phyloP scores from a whole-genome alignment of 2,329 filamentous ascomycete genomes.

The Fusarium sp. region DNA sequence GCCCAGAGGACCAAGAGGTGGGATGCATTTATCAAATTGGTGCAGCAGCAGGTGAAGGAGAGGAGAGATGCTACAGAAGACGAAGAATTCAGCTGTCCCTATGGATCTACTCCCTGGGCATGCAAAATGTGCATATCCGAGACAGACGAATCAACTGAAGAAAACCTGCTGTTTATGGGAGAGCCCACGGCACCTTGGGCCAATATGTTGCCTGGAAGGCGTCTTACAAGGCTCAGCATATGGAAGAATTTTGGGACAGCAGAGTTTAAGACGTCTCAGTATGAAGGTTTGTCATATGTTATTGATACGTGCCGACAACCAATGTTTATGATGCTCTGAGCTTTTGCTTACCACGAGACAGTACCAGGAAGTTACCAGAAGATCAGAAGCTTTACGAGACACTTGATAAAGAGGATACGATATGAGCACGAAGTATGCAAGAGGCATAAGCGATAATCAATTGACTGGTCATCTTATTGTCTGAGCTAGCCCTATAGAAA shows the following conservation, averaged over 20 bases:
- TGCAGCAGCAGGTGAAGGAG: neutral
- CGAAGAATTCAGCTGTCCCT: neutral
- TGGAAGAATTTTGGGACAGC: neutral
- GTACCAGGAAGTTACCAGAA: neutral
- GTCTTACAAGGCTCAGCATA: neutral
- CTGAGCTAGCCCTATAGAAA: neutral
- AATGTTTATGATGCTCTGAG: conserved; percentile 28
- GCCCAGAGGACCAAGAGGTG: neutral
- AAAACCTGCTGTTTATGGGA: neutral
- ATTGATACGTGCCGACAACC: conserved; percentile 18
- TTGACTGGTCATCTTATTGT: neutral
- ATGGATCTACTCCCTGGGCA: conserved; percentile 15
- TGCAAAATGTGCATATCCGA: conserved; percentile 4
- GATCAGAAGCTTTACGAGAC: neutral
- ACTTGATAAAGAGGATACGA: neutral
- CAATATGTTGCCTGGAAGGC: neutral
- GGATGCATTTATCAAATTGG: neutral
- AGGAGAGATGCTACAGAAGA: neutral
- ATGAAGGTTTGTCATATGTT: neutral
- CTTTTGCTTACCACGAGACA: too few relatives aligned
- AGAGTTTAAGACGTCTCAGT: neutral
- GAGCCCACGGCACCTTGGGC: conserved; percentile 1
- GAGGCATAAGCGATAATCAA: neutral
- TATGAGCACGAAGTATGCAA: neutral
- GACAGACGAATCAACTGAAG: neutral